Conservation (phyloP, 164 flowering plant species). For the Platanus orientalis region DNA sequence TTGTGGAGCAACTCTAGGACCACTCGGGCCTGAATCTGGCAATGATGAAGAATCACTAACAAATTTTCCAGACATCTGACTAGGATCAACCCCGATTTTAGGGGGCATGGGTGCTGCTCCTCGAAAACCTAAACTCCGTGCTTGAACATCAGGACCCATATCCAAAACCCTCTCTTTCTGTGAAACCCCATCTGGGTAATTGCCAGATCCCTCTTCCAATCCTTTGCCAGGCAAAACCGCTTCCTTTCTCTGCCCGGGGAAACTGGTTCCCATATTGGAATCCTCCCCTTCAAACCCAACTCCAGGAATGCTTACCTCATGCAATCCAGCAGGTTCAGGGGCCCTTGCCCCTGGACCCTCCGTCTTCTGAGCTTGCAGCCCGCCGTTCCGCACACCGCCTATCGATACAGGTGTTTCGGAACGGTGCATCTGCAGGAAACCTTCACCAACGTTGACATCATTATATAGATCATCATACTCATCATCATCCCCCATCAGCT, state of each 20-base stretch:
- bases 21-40: slow-evolving; percentile 27
- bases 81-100: slow-evolving; percentile 32
- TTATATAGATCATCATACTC: slow-evolving; percentile 71
- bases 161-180: slow-evolving; percentile 33
- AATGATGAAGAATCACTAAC: slow-evolving; percentile 27
- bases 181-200: slow-evolving; percentile 29
- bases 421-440: slow-evolving; percentile 51
- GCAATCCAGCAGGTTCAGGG: slow-evolving; percentile 27
- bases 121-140: slow-evolving; percentile 38
- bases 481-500: slow-evolving; percentile 57
- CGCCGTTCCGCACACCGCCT: slow-evolving; percentile 37
- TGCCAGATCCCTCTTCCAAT: slow-evolving; percentile 25
- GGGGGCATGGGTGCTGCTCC: slow-evolving; percentile 39
- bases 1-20: slow-evolving; percentile 33
- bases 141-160: slow-evolving; percentile 31
- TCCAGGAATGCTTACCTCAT: slow-evolving; percentile 31
- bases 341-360: slow-evolving; percentile 30
- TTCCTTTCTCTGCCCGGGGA: slow-evolving; percentile 33
- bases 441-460: slow-evolving; percentile 72
- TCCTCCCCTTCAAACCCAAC: slow-evolving; percentile 36
- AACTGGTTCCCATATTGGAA: slow-evolving; percentile 25
- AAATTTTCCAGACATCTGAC: slow-evolving; percentile 28
- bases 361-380: slow-evolving; percentile 33
- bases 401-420: slow-evolving; percentile 35
- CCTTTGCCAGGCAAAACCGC: slow-evolving; percentile 21